These are phyloP conservation scores for Acer campestre DNA, from an alignment of 345 rosid species.

Conservation along the genomic window DNA sequence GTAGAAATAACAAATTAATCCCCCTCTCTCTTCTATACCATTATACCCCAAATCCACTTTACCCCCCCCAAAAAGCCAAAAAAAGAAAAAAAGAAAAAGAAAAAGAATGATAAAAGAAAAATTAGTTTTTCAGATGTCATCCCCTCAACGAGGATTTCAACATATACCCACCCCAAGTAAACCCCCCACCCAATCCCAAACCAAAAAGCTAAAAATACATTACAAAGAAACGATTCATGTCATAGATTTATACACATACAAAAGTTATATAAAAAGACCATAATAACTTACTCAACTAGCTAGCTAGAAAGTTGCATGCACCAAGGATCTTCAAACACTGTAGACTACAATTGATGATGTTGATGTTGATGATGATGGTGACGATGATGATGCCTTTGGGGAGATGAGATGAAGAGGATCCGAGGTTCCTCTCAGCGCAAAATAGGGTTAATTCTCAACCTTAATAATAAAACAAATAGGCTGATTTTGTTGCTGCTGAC, in stretches of 20 bases:
- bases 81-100: conserved; percentile 15
- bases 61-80: conserved; percentile 21
- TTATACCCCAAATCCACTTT: conserved; percentile 36
- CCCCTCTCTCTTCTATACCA: conserved; percentile 50
- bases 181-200: conserved; percentile 19
- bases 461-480: conserved; percentile 42
- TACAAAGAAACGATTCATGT: conserved; percentile 23
- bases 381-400: conserved; percentile 34
- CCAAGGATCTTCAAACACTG: conserved; percentile 34
- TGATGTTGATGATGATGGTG: neutral
- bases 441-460: conserved; percentile 43
- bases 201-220: conserved; percentile 21
- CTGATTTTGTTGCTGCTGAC: conserved; percentile 61
- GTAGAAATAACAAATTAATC: conserved; percentile 36
- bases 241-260: conserved; percentile 40
- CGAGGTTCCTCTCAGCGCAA: conserved; percentile 93
- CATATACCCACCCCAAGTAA: conserved; percentile 21
- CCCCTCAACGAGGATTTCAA: conserved; percentile 29
- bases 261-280: conserved; percentile 25
- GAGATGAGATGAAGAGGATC: conserved; percentile 80
- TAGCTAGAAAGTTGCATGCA: conserved; percentile 41
- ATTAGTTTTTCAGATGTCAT: conserved; percentile 25
- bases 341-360: conserved; percentile 6
- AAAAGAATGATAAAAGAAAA: conserved; percentile 16
- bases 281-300: conserved; percentile 27